Evolutionary conservation across 2,329 filamentous ascomycete species (phyloP).

Genomic region (Sclerotinia trifoliorum): DNA sequence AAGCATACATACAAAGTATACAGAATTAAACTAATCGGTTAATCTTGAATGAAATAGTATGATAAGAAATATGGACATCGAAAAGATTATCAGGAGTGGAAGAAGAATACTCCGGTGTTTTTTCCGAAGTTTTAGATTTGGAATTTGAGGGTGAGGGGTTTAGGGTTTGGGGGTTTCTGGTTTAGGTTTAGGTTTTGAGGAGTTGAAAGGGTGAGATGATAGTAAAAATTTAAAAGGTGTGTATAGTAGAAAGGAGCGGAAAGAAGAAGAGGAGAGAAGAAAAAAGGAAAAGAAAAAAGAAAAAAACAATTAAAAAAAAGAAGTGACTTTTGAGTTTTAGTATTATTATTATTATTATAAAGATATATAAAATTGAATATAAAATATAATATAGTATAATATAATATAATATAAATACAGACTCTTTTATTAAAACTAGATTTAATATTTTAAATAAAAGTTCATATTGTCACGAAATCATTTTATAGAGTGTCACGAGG

Average conservation of each 20-base stretch:
- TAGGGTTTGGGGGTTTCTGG: not conserved
- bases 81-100: conserved; percentile 67
- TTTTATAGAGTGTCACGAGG: too few species aligned
- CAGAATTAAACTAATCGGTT: not conserved
- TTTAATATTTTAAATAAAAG: too few species aligned
- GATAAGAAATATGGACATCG: conserved; percentile 61
- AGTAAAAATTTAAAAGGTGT: too few species aligned
- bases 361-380: too few species aligned
- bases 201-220: not conserved
- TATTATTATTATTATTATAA: too few species aligned
- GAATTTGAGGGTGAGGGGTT: too few species aligned
- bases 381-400: too few species aligned
- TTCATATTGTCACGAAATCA: too few species aligned
- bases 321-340: too few species aligned
- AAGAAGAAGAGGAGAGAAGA: not conserved
- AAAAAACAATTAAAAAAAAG: not conserved
- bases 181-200: too few species aligned
- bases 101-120: conserved; percentile 63
- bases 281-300: not conserved
- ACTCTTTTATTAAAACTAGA: too few species aligned
- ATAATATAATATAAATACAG: too few species aligned
- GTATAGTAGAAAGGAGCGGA: not conserved
- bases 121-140: conserved; percentile 54
- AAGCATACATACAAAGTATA: not conserved
- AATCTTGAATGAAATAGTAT: conserved; percentile 44